Percentiles rank a stretch among this genome's conserved stretches.
Conservation (phyloP, 345 rosid genomes). For the Salix koriyanagi region DNA sequence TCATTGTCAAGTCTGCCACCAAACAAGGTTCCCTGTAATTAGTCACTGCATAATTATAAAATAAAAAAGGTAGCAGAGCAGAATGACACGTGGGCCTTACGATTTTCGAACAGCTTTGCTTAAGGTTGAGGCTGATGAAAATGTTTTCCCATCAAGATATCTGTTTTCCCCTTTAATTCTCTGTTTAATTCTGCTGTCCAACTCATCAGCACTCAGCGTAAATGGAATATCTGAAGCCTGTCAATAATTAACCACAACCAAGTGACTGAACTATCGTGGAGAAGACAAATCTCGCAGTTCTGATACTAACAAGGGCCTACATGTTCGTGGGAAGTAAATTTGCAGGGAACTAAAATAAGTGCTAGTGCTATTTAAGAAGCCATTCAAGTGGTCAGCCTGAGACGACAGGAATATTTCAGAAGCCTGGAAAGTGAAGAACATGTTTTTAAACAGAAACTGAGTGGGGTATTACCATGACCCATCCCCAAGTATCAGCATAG, state of each 20-base stretch:
- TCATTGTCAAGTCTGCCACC: conserved; percentile 45
- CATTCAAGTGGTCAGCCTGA: neutral
- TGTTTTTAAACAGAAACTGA: neutral
- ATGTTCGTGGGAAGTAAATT: neutral
- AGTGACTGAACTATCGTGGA: neutral
- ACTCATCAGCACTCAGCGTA: conserved; percentile 35
- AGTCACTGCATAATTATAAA: neutral
- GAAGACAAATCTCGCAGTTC: neutral
- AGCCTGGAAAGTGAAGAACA: neutral
- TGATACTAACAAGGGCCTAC: neutral
- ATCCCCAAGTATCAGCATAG: conserved; percentile 74
- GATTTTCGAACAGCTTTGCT: conserved; percentile 55
- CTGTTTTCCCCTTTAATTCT: conserved; percentile 49
- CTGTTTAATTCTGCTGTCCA: conserved; percentile 44
- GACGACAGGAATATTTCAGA: neutral
- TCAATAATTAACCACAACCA: neutral
- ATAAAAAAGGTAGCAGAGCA: no score
- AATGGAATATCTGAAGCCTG: conserved; percentile 60
- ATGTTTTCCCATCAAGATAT: conserved; percentile 52
- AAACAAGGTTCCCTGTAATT: neutral
- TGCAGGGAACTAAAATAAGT: neutral
- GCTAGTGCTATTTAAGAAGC: neutral
- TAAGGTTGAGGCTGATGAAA: conserved; percentile 43
- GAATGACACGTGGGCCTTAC: conserved; percentile 21
- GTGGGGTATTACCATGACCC: conserved; percentile 53